Conservation (phyloP, 768 basidiomycete species). For the Paxillus rubicundulus region DNA sequence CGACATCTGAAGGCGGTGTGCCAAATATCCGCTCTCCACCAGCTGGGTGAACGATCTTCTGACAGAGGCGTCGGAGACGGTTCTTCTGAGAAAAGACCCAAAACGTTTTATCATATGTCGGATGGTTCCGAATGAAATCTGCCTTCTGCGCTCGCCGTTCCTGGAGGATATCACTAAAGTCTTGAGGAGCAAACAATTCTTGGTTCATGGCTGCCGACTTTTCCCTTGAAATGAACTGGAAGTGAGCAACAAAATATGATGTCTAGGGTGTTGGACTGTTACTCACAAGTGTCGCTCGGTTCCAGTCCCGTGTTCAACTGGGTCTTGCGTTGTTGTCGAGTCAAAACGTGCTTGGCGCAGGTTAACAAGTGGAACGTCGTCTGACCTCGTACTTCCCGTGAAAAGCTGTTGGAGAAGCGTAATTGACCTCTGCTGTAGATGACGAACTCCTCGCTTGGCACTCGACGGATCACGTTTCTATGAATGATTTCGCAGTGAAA, state of each 20-base stretch:
- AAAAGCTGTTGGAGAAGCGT: slow-evolving; percentile 65
- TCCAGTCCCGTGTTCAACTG: slow-evolving; percentile 59
- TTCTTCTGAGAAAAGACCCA: slow-evolving; percentile 88
- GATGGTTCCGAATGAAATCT: slow-evolving; percentile 86
- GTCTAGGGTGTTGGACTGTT: neutral
- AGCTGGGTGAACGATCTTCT: slow-evolving; percentile 78
- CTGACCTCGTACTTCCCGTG: slow-evolving; percentile 47
- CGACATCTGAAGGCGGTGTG: slow-evolving; percentile 57
- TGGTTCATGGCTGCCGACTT: slow-evolving; percentile 62
- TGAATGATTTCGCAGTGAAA: neutral
- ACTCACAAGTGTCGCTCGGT: slow-evolving; percentile 73
- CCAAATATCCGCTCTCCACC: slow-evolving; percentile 88
- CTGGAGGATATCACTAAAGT: slow-evolving; percentile 57
- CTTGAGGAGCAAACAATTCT: slow-evolving; percentile 47
- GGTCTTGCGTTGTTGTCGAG: slow-evolving; percentile 26
- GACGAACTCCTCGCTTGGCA: slow-evolving; percentile 37
- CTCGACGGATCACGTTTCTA: slow-evolving; percentile 18
- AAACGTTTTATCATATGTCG: slow-evolving; percentile 85
- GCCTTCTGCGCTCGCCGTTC: slow-evolving; percentile 76
- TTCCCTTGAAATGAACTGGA: slow-evolving; percentile 45
- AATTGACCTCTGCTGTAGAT: slow-evolving; percentile 57
- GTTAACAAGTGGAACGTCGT: slow-evolving; percentile 60
- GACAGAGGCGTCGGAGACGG: slow-evolving; percentile 68
- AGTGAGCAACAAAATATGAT: slow-evolving; percentile 6
- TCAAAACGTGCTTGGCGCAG: slow-evolving; percentile 41